These are phyloP conservation scores for Beta vulgaris DNA, from an alignment of 148 eudicot genomes.

Conservation along the genomic window DNA sequence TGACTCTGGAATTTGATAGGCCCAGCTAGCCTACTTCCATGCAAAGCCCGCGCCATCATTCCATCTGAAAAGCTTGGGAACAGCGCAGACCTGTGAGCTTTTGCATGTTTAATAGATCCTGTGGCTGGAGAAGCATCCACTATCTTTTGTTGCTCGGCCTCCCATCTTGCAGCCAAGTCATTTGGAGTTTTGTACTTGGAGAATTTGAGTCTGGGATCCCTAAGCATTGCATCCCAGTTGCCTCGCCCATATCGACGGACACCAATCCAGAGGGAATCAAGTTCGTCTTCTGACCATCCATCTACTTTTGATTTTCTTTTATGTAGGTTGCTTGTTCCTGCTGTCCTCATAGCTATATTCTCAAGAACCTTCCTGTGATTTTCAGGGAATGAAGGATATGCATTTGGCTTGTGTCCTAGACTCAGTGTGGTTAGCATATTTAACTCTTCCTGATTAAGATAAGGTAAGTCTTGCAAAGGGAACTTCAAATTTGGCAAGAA, in stretches of 20 bases:
- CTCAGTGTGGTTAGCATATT: conserved; percentile 55
- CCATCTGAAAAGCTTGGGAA: conserved; percentile 73
- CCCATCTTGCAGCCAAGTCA: conserved; percentile 80
- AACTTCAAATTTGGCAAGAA: conserved; percentile 57
- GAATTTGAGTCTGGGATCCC: conserved; percentile 71
- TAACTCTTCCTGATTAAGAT: conserved; percentile 44
- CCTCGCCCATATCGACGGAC: conserved; percentile 93
- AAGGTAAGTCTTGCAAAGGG: conserved; percentile 43
- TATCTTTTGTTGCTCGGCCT: conserved; percentile 75
- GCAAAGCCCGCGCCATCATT: conserved; percentile 75
- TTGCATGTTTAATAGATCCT: conserved; percentile 40
- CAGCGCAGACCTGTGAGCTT: conserved; percentile 39
- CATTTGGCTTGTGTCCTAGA: conserved; percentile 50
- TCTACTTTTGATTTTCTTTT: conserved; percentile 64
- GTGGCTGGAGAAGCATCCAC: conserved; percentile 45
- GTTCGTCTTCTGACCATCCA: conserved; percentile 90
- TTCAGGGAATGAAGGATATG: conserved; percentile 62
- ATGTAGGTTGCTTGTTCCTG: conserved; percentile 47
- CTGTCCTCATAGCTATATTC: conserved; percentile 73
- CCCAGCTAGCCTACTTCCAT: conserved; percentile 57
- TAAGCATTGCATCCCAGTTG: conserved; percentile 78
- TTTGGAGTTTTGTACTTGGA: conserved; percentile 56
- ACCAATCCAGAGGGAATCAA: conserved; percentile 94
- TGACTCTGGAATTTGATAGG: conserved; percentile 55
- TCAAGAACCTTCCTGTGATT: conserved; percentile 88